A percentile compares a stretch with the other conserved stretches of the same genome.
These are phyloP conservation scores for Cryomyces minteri DNA, from an alignment of 495 filamentous ascomycete genomes.

Conservation along the genomic window DNA sequence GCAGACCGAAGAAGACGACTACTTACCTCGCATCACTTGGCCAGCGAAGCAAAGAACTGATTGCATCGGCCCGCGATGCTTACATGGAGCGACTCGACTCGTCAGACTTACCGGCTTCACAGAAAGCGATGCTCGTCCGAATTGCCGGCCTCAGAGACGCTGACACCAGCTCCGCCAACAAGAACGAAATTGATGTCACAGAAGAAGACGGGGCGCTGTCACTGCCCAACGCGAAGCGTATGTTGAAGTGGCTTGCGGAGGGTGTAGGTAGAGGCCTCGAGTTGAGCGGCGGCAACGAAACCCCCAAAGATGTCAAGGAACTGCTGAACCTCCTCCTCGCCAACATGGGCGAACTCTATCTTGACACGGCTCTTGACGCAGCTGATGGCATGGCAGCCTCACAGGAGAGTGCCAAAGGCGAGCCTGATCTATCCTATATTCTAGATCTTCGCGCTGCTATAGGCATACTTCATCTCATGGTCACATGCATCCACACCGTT, in stretches of 20 bases:
- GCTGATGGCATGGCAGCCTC: constrained; percentile 54
- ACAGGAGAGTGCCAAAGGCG: constrained; percentile 58
- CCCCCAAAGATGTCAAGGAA: constrained; percentile 83
- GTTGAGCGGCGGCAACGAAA: constrained; percentile 67
- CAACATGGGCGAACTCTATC: constrained; percentile 83
- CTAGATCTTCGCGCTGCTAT: constrained; percentile 61
- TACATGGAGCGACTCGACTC: constrained; percentile 75
- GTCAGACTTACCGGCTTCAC: constrained; percentile 63
- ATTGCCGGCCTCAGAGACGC: constrained; percentile 50
- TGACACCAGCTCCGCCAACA: constrained; percentile 20
- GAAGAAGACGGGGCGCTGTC: constrained; percentile 76
- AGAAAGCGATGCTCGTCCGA: constrained; percentile 69
- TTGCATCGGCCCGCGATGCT: constrained; percentile 63
- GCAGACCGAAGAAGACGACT: constrained; percentile 62
- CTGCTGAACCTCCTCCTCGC: constrained; percentile 69
- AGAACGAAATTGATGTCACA: constrained; percentile 62
- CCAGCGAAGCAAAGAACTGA: constrained; percentile 67
- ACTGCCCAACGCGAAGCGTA: constrained; percentile 75
- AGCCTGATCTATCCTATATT: constrained; percentile 80
- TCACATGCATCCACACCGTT: constrained; percentile 73
- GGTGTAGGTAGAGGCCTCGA: constrained; percentile 86
- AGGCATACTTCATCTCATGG: constrained; percentile 80
- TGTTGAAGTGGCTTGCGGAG: constrained; percentile 96
- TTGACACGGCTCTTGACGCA: constrained; percentile 86
- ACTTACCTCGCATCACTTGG: constrained; percentile 80